A percentile compares a stretch with the other conserved stretches of the same genome.
phyloP scores from a whole-genome alignment of 2,329 filamentous ascomycete genomes.

The Pseudonectria foliicola region DNA sequence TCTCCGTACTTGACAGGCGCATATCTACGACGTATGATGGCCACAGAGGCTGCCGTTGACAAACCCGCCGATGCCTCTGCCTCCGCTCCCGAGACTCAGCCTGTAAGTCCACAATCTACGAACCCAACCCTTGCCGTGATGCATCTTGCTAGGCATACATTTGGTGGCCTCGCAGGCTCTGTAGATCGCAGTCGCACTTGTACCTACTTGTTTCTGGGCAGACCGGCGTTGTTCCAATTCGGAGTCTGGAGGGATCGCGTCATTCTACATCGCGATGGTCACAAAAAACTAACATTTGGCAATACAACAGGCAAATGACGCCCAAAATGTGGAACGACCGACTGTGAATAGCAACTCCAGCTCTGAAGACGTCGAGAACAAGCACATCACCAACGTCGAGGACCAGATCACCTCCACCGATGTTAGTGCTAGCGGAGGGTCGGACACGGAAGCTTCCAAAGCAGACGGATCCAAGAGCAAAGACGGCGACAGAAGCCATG shows the following conservation, averaged over 20 bases:
- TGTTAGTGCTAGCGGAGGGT: conserved; percentile 65
- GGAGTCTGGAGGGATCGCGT: too few relatives aligned
- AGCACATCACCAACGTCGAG: conserved; percentile 51
- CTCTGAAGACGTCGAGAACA: conserved; percentile 48
- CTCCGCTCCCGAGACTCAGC: conserved; percentile 35
- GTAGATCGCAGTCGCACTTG: too few relatives aligned
- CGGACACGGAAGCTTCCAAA: conserved; percentile 67
- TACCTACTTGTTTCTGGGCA: too few relatives aligned
- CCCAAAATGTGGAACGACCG: conserved; percentile 41
- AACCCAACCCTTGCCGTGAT: neutral
- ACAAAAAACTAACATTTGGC: too few relatives aligned
- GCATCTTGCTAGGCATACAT: too few relatives aligned
- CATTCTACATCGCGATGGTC: too few relatives aligned
- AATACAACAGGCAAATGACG: conserved; percentile 27
- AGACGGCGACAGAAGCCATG: conserved; percentile 52
- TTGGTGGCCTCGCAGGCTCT: too few relatives aligned
- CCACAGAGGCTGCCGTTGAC: conserved; percentile 52
- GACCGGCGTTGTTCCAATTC: too few relatives aligned
- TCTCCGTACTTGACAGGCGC: conserved; percentile 24
- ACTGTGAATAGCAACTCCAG: conserved; percentile 43
- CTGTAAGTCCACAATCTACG: conserved; percentile 31
- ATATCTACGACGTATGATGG: conserved; percentile 54
- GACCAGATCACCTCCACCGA: conserved; percentile 55
- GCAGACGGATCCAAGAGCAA: conserved; percentile 47
- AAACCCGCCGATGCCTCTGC: conserved; percentile 48